Evolutionary conservation across 208 protist genomes (phyloP).

Genomic region (Trypanosoma rangeli): DNA sequence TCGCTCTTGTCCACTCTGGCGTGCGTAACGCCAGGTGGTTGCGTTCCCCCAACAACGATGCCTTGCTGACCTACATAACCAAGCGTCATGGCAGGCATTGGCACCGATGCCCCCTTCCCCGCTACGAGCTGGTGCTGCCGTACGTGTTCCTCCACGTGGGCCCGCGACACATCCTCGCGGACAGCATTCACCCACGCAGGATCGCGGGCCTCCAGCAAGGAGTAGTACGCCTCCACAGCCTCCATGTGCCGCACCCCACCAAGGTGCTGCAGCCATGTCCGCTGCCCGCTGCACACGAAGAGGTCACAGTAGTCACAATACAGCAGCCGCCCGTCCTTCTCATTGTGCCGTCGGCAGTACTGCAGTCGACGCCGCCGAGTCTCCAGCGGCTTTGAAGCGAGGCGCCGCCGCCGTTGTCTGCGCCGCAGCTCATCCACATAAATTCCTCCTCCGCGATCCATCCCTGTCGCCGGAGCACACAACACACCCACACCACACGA

Average conservation of each 20-base stretch:
- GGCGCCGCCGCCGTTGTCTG: slow-evolving; percentile 25
- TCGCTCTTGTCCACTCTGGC: neutral
- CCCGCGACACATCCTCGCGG: slow-evolving; percentile 34
- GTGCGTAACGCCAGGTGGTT: neutral
- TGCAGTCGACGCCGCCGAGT: slow-evolving; percentile 57
- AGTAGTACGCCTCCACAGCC: slow-evolving; percentile 66
- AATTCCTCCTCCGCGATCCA: slow-evolving; percentile 4
- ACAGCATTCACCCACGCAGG: slow-evolving; percentile 53
- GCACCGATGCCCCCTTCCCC: slow-evolving; percentile 32
- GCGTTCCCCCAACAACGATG: slow-evolving; percentile 55
- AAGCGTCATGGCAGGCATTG: slow-evolving; percentile 32
- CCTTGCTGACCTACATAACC: slow-evolving; percentile 24
- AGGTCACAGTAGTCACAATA: slow-evolving; percentile 91
- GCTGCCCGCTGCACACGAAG: slow-evolving; percentile 60
- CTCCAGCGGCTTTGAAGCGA: slow-evolving; percentile 46
- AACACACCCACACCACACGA: neutral
- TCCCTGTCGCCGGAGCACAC: neutral
- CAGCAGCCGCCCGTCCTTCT: slow-evolving; percentile 66
- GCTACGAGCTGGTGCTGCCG: slow-evolving; percentile 34
- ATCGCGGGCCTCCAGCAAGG: slow-evolving; percentile 55
- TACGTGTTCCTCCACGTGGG: slow-evolving; percentile 27
- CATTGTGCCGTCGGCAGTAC: slow-evolving; percentile 81
- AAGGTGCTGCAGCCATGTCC: slow-evolving; percentile 56
- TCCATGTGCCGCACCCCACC: slow-evolving; percentile 59
- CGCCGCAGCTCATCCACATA: slow-evolving; percentile 39